A percentile compares a stretch with the other conserved stretches of the same genome.
Evolutionary conservation across 192 early-diverging fungal genomes (phyloP).

Genomic region (Mortierella hygrophila): DNA sequence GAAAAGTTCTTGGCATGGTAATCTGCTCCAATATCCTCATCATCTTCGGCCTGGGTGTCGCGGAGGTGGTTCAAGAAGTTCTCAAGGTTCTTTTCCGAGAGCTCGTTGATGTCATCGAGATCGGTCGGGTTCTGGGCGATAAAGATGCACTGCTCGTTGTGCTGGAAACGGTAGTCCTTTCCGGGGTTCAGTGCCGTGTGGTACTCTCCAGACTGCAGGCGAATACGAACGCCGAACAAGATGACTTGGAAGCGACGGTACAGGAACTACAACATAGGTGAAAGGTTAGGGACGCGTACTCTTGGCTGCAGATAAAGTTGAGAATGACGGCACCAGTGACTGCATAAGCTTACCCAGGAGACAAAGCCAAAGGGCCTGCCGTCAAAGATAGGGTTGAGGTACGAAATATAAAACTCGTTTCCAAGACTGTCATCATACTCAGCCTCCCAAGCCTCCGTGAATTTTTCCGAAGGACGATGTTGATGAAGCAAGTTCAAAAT

Average conservation of each 20-base stretch:
- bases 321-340: too few species aligned
- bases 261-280: conserved; percentile 38
- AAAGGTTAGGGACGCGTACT: neutral
- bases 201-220: conserved; percentile 47
- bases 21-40: conserved; percentile 25
- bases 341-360: conserved; percentile 56
- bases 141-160: conserved; percentile 67
- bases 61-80: conserved; percentile 39
- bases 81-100: conserved; percentile 36
- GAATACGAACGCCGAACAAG: conserved; percentile 57
- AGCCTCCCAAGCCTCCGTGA: conserved; percentile 73
- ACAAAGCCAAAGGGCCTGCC: conserved; percentile 70
- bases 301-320: too few species aligned
- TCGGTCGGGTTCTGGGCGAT: conserved; percentile 69
- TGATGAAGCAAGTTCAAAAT: conserved; percentile 76
- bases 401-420: conserved; percentile 73
- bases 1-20: conserved; percentile 48
- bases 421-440: conserved; percentile 78
- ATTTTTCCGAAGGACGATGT: conserved; percentile 62
- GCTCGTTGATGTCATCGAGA: conserved; percentile 58
- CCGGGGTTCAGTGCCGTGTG: conserved; percentile 75
- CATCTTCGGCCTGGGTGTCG: conserved; percentile 27
- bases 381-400: conserved; percentile 68
- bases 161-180: conserved; percentile 60
- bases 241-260: conserved; percentile 65